Evolutionary conservation across 1,284 basidiomycete genomes (phyloP).

Genomic region (Vanrija sp.): DNA sequence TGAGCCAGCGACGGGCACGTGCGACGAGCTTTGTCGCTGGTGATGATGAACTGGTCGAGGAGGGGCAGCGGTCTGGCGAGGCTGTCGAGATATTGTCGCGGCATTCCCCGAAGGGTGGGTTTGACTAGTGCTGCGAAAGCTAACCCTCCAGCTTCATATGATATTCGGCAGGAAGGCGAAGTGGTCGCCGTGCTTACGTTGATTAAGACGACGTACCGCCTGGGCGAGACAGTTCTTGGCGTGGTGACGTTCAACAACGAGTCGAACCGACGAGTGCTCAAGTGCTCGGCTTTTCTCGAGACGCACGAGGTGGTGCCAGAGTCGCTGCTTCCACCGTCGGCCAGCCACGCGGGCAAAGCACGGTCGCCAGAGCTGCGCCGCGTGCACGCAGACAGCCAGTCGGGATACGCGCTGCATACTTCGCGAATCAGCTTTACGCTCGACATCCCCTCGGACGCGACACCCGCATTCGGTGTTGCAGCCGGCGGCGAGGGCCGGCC

Average conservation of each 20-base stretch:
- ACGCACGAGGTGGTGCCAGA: slow-evolving; percentile 74
- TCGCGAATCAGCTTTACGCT: slow-evolving; percentile 74
- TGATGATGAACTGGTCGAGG: slow-evolving; percentile 50
- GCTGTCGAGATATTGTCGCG: slow-evolving; percentile 86
- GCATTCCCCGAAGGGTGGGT: slow-evolving; percentile 74
- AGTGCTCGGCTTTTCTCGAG: slow-evolving; percentile 81
- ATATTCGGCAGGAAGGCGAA: slow-evolving; percentile 84
- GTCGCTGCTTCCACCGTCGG: slow-evolving; percentile 51
- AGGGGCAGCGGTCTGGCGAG: slow-evolving; percentile 60
- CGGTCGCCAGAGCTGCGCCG: slow-evolving; percentile 45
- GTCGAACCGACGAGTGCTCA: background rate
- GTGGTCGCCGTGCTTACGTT: slow-evolving; percentile 86
- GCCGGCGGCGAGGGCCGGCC: slow-evolving; percentile 49
- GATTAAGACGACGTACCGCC: slow-evolving; percentile 77
- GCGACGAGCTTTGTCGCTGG: slow-evolving; percentile 29
- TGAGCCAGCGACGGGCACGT: slow-evolving; percentile 9
- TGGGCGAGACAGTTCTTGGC: slow-evolving; percentile 83
- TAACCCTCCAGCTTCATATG: slow-evolving; percentile 67
- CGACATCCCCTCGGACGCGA: slow-evolving; percentile 82
- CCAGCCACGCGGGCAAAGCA: slow-evolving; percentile 28
- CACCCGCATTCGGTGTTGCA: slow-evolving; percentile 64
- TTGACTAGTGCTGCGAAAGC: background rate
- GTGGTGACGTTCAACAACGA: slow-evolving; percentile 75
- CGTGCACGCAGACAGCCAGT: slow-evolving; percentile 76
- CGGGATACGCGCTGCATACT: slow-evolving; percentile 65